phyloP scores from a whole-genome alignment of 2,329 filamentous ascomycete genomes.

The Fusarium zealandicum region DNA sequence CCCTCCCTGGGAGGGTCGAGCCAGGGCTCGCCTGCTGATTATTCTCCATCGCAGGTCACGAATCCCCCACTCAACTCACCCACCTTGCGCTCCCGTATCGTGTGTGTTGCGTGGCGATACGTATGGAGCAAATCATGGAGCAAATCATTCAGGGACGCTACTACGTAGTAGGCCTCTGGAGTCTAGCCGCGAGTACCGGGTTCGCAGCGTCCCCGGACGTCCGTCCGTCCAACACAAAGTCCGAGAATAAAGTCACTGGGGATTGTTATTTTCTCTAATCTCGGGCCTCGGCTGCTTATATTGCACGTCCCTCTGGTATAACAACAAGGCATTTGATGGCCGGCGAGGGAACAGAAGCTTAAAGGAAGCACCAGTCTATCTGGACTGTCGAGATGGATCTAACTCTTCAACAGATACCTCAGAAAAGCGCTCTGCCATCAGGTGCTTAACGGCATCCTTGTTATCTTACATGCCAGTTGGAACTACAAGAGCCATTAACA shows the following conservation, averaged over 20 bases:
- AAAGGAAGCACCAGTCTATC: no score
- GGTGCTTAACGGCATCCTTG: conserved; percentile 19
- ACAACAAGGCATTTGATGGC: no score
- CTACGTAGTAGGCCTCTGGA: conserved; percentile 10
- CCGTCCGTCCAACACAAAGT: neutral
- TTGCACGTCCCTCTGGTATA: neutral
- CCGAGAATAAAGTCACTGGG: neutral
- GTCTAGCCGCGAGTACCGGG: conserved; percentile 26
- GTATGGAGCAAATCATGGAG: conserved; percentile 23
- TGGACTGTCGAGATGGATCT: no score
- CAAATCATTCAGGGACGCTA: conserved; percentile 19
- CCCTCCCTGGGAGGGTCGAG: conserved; percentile 11
- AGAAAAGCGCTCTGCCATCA: no score
- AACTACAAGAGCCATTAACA: neutral
- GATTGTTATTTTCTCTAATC: neutral
- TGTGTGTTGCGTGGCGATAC: conserved; percentile 30
- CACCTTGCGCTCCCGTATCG: conserved; percentile 10
- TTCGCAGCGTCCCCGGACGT: conserved; percentile 9
- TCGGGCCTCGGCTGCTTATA: conserved; percentile 3
- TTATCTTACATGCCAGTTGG: conserved; percentile 29
- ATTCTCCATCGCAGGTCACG: conserved; percentile 31
- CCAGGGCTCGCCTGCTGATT: conserved; percentile 19
- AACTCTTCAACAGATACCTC: no score
- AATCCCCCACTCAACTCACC: conserved; percentile 25
- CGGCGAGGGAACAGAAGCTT: no score